Conservation (phyloP, 78 protist species). For the Dictyostelium firmibasis region DNA sequence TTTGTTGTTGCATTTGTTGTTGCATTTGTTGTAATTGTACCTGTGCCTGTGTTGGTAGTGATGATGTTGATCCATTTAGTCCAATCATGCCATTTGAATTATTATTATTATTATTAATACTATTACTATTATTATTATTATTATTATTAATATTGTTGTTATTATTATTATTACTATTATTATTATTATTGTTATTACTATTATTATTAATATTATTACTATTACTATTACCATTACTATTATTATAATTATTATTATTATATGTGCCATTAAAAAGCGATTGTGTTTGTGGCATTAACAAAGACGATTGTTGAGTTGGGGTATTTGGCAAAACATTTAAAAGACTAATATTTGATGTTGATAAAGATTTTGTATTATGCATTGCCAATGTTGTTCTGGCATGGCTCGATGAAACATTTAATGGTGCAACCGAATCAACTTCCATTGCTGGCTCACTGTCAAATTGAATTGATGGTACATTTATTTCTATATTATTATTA, state of each 20-base stretch:
- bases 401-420: background rate
- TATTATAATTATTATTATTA: no score
- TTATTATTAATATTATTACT: background rate
- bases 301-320: background rate
- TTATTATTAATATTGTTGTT: no score
- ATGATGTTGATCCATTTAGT: background rate
- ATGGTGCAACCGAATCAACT: background rate
- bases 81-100: background rate
- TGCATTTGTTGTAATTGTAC: constrained; percentile 1
- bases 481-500: background rate
- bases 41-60: constrained; percentile 22
- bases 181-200: background rate
- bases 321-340: background rate
- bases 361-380: constrained; percentile 9
- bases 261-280: background rate
- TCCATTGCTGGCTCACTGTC: background rate
- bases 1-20: background rate
- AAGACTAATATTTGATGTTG: background rate
- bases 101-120: background rate
- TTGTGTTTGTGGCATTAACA: background rate
- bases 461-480: background rate
- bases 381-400: constrained; percentile 10
- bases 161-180: no score
- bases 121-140: background rate
- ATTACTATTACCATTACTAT: no score